Conservation (phyloP, 805 yeast species). For the Starmerella vaccinii region DNA sequence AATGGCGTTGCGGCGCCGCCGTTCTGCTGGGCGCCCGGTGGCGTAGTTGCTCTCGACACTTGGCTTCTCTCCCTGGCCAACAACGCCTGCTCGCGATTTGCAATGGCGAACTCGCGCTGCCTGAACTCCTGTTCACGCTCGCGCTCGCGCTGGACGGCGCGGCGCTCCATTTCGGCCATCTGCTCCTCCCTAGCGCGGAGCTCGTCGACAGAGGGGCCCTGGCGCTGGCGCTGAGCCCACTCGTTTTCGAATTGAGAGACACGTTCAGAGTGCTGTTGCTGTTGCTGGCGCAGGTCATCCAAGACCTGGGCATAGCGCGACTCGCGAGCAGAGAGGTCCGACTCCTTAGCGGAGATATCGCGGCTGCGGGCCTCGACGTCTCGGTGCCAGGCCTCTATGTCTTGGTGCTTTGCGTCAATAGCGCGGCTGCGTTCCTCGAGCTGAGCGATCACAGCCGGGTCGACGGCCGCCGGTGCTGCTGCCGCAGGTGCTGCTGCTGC, state of each 20-base stretch:
- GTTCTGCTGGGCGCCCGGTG: background rate
- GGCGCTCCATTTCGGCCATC: conserved; percentile 14
- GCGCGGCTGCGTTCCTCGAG: conserved; percentile 11
- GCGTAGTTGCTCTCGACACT: background rate
- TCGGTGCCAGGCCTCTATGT: conserved; percentile 9
- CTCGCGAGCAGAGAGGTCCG: conserved; percentile 14
- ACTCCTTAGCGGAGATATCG: conserved; percentile 4
- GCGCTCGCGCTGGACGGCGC: conserved; percentile 16
- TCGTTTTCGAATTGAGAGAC: conserved; percentile 12
- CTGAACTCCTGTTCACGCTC: conserved; percentile 16
- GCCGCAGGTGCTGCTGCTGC: background rate
- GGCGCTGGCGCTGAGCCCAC: conserved; percentile 21
- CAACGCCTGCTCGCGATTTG: conserved; percentile 20
- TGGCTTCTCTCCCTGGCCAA: conserved; percentile 10
- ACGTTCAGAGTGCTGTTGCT: conserved; percentile 11
- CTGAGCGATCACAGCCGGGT: conserved; percentile 7
- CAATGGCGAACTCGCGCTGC: conserved; percentile 22
- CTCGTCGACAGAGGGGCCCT: conserved; percentile 12
- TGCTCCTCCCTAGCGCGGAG: conserved; percentile 10
- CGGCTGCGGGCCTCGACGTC: conserved; percentile 3
- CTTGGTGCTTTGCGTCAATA: background rate
- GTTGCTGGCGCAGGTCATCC: conserved; percentile 12
- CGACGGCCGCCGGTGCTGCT: conserved; percentile 2
- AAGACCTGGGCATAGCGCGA: conserved; percentile 7
- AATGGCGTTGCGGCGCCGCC: background rate